Evolutionary conservation across 805 yeast species (phyloP), one percentile per base, ranked within the genome.

Genomic region (Nakazawaea ernobii): DNA sequence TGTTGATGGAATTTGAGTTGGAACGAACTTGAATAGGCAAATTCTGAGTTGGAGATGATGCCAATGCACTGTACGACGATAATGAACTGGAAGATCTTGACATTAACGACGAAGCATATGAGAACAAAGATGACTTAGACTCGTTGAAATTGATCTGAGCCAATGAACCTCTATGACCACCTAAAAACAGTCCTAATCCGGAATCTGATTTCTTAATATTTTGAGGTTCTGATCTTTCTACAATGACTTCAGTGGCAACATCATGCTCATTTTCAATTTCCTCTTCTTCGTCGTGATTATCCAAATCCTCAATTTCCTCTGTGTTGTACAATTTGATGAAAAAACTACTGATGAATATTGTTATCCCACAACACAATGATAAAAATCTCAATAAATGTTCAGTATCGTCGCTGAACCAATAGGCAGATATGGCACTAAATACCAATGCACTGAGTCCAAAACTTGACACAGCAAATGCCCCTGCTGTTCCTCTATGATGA

Each of bases 361-460:
- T 56, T 0, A 62, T 32, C 2, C 82, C 83, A 45, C 88, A 76
- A 42, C 70, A 71, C 1, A 75, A 49, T 0, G 82, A 65, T 50
- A 86, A 70, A 58, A 84, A 84, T 45, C 60, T 59, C 39, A 86
- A 67, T 1, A 84, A 68, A 0, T 77, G 79, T 6, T 71, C 75
- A 1, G 86, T 74, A 52, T 83, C 63, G 30, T 72, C 77, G 7
- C 64, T 60, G 53, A 77, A 85, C 43, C 74, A 69, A 6, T 63
- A 55, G 0, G 85, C 79, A 11, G 86, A 75, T 3, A 83, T 55
- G 2, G 74, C 60, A 2, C 88, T 79, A 57, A 81, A 83, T 15
- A 83, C 53, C 36, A 86, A 70, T 3, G 92, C 90, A 6, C 89
- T 77, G 37, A 86, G 63, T 0, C 92, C 95, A 61, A 79, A 86